Evolutionary conservation across 1,284 basidiomycete genomes (phyloP).

Genomic region (Clitocybe nebularis): DNA sequence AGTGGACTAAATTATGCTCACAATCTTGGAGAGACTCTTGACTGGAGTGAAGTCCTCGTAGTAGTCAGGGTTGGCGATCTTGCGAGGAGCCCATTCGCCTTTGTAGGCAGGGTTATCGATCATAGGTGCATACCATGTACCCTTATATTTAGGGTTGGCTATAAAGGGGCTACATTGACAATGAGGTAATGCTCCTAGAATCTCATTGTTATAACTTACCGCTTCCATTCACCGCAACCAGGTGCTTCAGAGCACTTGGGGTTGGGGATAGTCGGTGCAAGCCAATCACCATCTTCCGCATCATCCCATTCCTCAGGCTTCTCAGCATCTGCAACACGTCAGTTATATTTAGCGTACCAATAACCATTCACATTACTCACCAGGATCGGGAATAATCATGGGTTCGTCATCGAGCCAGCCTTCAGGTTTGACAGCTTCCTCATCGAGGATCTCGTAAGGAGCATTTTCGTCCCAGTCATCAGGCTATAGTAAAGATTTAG

Average conservation of each 20-base stretch:
- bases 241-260: constrained; percentile 86
- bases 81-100: constrained; percentile 89
- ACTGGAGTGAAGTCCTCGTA: constrained; percentile 89
- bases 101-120: constrained; percentile 98
- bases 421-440: constrained; percentile 85
- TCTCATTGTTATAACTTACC: constrained; percentile 33
- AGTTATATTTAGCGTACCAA: neutral
- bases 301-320: constrained; percentile 99
- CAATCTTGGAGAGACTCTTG: constrained; percentile 80
- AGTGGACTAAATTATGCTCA: constrained; percentile 29
- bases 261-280: constrained; percentile 86
- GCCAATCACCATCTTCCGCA: constrained; percentile 99
- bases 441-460: constrained; percentile 86
- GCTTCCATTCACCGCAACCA: constrained; percentile 93
- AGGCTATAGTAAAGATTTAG: constrained; percentile 45
- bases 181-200: neutral
- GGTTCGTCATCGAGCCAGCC: constrained; percentile 96
- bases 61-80: constrained; percentile 91
- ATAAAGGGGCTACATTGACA: constrained; percentile 63
- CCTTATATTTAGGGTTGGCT: constrained; percentile 91
- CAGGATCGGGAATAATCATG: constrained; percentile 81
- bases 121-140: constrained; percentile 92
- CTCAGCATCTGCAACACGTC: constrained; percentile 60
- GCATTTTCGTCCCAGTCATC: constrained; percentile 96
- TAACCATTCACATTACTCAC: constrained; percentile 28